Conservation (phyloP, 352 stramenopile species). For the Phytophthora brassicae region DNA sequence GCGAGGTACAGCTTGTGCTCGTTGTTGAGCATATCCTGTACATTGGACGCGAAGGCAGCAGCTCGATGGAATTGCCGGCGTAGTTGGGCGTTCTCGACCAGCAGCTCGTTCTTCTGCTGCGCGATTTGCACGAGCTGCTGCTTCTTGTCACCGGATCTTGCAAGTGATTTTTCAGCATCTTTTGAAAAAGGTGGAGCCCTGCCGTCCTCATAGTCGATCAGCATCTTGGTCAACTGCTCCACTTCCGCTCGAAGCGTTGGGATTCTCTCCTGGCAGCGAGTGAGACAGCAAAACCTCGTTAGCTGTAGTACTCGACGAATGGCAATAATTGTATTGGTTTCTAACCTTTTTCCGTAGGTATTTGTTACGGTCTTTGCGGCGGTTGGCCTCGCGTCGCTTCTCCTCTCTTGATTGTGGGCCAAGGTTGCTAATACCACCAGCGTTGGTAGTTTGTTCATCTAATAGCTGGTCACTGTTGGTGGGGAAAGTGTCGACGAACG, state of each 20-base stretch:
- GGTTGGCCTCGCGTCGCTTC: constrained; percentile 19
- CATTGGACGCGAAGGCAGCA: constrained; percentile 8
- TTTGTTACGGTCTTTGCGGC: constrained; percentile 32
- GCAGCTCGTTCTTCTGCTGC: constrained; percentile 24
- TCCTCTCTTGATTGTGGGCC: constrained; percentile 19
- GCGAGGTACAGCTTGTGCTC: constrained; percentile 37
- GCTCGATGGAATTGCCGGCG: constrained; percentile 28
- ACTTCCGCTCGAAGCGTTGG: constrained; percentile 25
- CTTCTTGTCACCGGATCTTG: constrained; percentile 9
- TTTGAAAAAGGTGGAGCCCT: background rate
- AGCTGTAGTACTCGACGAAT: background rate
- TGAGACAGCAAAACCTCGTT: background rate
- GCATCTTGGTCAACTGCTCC: constrained; percentile 19
- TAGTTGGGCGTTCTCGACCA: constrained; percentile 31
- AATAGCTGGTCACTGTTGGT: constrained; percentile 20
- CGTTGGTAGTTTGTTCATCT: constrained; percentile 4
- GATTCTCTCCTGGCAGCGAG: constrained; percentile 20
- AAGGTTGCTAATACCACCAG: too few species aligned
- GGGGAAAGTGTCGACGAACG: constrained; percentile 34
- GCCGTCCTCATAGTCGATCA: constrained; percentile 12
- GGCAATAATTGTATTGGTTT: background rate
- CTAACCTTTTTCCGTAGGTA: constrained; percentile 38
- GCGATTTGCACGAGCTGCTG: constrained; percentile 15
- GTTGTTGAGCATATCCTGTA: constrained; percentile 32
- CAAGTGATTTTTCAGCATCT: background rate